These are phyloP conservation scores for Aspergillus nomiae DNA, from an alignment of 2,329 filamentous ascomycete species.

Conservation along the genomic window DNA sequence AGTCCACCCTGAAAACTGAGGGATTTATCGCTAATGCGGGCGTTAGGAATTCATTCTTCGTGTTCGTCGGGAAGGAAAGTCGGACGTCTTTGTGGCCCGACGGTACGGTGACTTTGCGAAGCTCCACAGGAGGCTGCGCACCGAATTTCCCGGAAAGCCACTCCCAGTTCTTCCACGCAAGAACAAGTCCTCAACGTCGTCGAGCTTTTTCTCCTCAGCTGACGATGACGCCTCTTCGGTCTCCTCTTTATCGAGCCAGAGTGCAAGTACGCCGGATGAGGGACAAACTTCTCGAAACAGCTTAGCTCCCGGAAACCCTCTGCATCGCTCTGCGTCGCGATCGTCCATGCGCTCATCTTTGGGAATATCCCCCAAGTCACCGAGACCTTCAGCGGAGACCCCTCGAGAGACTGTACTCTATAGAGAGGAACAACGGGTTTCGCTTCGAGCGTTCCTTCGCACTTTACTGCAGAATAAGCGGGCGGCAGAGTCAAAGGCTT, in stretches of 20 bases:
- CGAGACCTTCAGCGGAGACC: conserved; percentile 46
- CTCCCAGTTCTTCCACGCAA: conserved; percentile 85
- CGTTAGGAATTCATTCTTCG: conserved; percentile 84
- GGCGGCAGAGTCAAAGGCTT: conserved; percentile 77
- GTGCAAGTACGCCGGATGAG: conserved; percentile 49
- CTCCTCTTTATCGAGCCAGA: conserved; percentile 75
- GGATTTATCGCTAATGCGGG: conserved; percentile 6
- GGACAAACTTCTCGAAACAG: conserved; percentile 32
- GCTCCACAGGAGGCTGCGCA: conserved; percentile 75
- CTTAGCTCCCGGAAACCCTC: conserved; percentile 30
- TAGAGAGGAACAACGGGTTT: conserved; percentile 88
- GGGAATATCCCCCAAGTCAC: conserved; percentile 29
- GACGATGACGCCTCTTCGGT: conserved; percentile 77
- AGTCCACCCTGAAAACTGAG: not conserved
- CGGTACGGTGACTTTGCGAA: conserved; percentile 86
- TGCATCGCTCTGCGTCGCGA: conserved; percentile 31
- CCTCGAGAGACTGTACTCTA: conserved; percentile 62
- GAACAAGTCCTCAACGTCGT: conserved; percentile 77
- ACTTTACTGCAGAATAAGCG: conserved; percentile 82
- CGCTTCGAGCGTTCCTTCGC: conserved; percentile 85
- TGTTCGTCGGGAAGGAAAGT: conserved; percentile 74
- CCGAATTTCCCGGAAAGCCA: conserved; percentile 87
- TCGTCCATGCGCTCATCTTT: conserved; percentile 28
- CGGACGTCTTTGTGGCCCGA: conserved; percentile 77
- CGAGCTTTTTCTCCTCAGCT: conserved; percentile 58